Conservation (phyloP, 257 asterid genomes). For the Rauvolfia tetraphylla region DNA sequence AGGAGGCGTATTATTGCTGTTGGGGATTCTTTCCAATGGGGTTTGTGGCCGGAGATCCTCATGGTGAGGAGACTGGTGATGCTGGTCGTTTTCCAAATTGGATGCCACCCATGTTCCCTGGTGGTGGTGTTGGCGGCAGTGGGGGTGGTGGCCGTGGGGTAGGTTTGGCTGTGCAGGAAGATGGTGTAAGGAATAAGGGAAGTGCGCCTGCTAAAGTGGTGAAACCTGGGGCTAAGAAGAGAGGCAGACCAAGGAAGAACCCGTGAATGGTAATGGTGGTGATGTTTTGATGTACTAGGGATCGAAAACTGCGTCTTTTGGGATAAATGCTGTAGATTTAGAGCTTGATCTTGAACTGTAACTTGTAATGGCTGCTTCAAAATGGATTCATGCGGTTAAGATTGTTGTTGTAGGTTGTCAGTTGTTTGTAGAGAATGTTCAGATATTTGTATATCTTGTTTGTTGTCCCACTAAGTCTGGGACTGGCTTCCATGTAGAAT, state of each 20-base stretch:
- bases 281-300: neutral
- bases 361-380: neutral
- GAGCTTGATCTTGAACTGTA: neutral
- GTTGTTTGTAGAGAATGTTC: conserved; percentile 6
- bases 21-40: conserved; percentile 93
- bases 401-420: neutral
- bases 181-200: neutral
- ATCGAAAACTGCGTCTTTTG: neutral
- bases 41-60: conserved; percentile 35
- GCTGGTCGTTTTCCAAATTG: conserved; percentile 62
- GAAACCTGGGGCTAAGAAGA: conserved; percentile 36
- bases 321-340: neutral
- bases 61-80: conserved; percentile 15
- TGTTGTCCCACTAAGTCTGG: neutral
- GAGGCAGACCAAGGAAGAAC: conserved; percentile 75
- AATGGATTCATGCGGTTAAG: neutral
- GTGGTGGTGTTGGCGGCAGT: conserved; percentile 4
- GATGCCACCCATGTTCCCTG: conserved; percentile 71
- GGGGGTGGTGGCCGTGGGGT: conserved; percentile 11
- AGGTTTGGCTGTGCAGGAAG: conserved; percentile 1
- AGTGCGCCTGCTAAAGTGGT: neutral
- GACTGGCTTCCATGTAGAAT: neutral
- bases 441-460: neutral
- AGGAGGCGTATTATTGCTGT: conserved; percentile 79
- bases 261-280: neutral